phyloP scores from a whole-genome alignment of 2,329 filamentous ascomycete genomes.

The Tetracladium maxilliforme region DNA sequence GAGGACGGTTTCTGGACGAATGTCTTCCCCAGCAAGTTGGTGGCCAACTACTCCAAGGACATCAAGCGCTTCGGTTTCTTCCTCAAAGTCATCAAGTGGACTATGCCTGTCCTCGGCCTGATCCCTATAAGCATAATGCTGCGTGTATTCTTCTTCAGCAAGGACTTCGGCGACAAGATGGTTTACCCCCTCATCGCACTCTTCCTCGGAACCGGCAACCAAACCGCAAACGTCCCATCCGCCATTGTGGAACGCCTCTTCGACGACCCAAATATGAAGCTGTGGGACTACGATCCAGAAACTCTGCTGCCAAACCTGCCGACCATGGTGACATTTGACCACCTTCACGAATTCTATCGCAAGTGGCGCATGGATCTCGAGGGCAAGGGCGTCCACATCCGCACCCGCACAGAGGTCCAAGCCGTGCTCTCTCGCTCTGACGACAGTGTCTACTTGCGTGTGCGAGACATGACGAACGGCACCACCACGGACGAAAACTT shows the following conservation, averaged over 20 bases:
- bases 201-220: constrained; percentile 62
- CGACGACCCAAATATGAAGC: constrained; percentile 39
- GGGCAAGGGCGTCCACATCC: constrained; percentile 37
- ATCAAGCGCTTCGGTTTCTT: constrained; percentile 40
- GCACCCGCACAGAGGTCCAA: constrained; percentile 39
- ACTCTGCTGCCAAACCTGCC: constrained; percentile 42
- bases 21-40: constrained; percentile 43
- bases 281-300: constrained; percentile 42
- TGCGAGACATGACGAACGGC: too few relatives aligned
- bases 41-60: constrained; percentile 37
- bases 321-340: constrained; percentile 52
- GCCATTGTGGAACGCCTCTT: constrained; percentile 51
- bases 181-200: constrained; percentile 58
- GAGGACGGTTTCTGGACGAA: constrained; percentile 48
- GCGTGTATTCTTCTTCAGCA: constrained; percentile 51
- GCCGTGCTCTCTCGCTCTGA: constrained; percentile 33
- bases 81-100: constrained; percentile 40
- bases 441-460: constrained; percentile 24
- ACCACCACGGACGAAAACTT: constrained; percentile 34
- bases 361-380: constrained; percentile 40
- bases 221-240: constrained; percentile 55
- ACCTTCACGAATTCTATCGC: constrained; percentile 44
- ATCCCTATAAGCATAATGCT: constrained; percentile 51
- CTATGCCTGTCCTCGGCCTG: constrained; percentile 43
- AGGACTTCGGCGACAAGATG: constrained; percentile 57